phyloP scores from a whole-genome alignment of 2,329 filamentous ascomycete species.

The Chaetomiaceae sp. region DNA sequence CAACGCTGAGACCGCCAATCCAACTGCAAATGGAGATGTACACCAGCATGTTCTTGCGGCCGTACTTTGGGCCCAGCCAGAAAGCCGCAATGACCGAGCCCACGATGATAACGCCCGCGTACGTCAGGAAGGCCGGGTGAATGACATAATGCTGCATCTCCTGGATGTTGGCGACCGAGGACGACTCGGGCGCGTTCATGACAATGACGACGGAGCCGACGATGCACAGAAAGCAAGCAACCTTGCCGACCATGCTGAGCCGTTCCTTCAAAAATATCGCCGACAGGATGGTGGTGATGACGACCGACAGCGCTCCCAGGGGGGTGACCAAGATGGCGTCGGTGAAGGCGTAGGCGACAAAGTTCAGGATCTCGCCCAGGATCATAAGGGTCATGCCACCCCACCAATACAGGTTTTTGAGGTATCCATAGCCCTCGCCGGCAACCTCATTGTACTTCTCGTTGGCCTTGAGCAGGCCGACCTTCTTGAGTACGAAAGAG shows the following conservation, averaged over 20 bases:
- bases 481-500: conserved; percentile 94
- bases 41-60: conserved; percentile 95
- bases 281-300: conserved; percentile 84
- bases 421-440: conserved; percentile 93
- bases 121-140: conserved; percentile 77
- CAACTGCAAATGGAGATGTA: conserved; percentile 96
- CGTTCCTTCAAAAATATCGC: conserved; percentile 95
- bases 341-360: conserved; percentile 93
- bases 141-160: conserved; percentile 88
- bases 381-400: conserved; percentile 95
- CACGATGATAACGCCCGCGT: conserved; percentile 76
- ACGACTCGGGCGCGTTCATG: conserved; percentile 83
- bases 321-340: conserved; percentile 95
- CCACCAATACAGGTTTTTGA: conserved; percentile 97
- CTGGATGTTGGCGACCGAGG: conserved; percentile 80
- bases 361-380: conserved; percentile 92
- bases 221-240: conserved; percentile 93
- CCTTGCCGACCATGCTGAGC: conserved; percentile 90
- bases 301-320: conserved; percentile 83
- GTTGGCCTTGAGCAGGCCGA: conserved; percentile 85
- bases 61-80: conserved; percentile 81
- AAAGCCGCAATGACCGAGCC: conserved; percentile 67
- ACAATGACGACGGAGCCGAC: conserved; percentile 90
- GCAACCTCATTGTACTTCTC: conserved; percentile 94
- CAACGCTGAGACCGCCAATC: conserved; percentile 89